A percentile compares a stretch with the other conserved stretches of the same genome.
These are phyloP conservation scores for Suhomyces ambrosiae DNA, from an alignment of 1,139 yeast genomes.

Conservation along the genomic window DNA sequence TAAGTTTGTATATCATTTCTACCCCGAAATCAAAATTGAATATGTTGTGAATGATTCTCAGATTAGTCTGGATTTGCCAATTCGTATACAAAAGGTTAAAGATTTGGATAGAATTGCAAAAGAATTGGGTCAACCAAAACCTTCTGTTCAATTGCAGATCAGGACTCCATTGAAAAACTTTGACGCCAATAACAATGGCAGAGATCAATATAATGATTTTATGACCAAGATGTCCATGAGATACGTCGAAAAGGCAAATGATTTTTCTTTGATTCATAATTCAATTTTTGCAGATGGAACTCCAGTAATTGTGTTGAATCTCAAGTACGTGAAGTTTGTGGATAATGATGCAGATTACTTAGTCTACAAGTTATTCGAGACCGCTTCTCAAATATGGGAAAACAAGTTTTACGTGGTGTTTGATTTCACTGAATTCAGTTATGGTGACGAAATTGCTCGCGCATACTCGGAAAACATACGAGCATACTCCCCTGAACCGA, in stretches of 20 bases:
- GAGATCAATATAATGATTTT: constrained; percentile 65
- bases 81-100: constrained; percentile 29
- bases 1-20: constrained; percentile 63
- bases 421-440: constrained; percentile 68
- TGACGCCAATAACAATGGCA: constrained; percentile 45
- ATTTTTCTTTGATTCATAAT: constrained; percentile 57
- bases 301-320: constrained; percentile 64
- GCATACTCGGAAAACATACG: constrained; percentile 35
- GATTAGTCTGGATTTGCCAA: constrained; percentile 25
- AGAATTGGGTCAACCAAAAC: constrained; percentile 43
- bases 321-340: constrained; percentile 42
- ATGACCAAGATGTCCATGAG: constrained; percentile 68
- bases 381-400: constrained; percentile 75
- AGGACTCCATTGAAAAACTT: constrained; percentile 50
- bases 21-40: constrained; percentile 52
- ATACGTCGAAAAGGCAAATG: constrained; percentile 48
- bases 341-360: constrained; percentile 57
- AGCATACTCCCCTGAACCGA: constrained; percentile 49
- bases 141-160: constrained; percentile 53
- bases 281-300: constrained; percentile 72
- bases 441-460: constrained; percentile 33
- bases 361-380: constrained; percentile 64
- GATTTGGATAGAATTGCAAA: constrained; percentile 33
- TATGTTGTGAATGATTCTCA: constrained; percentile 32
- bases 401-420: constrained; percentile 61